Conservation (phyloP, 1,284 basidiomycete species). For the Apiotrichum veenhuisii region DNA sequence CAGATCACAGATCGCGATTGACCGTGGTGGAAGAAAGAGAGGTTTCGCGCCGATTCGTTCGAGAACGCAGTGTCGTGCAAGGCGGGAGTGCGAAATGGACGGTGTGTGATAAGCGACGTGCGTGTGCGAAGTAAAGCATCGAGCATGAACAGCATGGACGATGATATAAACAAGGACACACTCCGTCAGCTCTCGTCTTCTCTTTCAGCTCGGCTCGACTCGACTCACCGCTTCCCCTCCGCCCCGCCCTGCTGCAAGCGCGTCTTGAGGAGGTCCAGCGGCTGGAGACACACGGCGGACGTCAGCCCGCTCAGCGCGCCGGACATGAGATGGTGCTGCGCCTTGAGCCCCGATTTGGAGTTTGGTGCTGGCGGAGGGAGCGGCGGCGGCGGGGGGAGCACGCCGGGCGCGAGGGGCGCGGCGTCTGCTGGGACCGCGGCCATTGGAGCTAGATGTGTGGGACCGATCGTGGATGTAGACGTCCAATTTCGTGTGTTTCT, state of each 20-base stretch:
- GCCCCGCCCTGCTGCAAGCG: slow-evolving; percentile 65
- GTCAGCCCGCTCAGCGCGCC: slow-evolving; percentile 48
- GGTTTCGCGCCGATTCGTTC: too few relatives aligned
- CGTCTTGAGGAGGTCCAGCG: slow-evolving; percentile 79
- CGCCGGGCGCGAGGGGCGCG: not conserved
- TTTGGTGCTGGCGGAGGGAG: not conserved
- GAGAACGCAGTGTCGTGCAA: too few relatives aligned
- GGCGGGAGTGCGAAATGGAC: too few relatives aligned
- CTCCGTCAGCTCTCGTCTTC: too few relatives aligned
- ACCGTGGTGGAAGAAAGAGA: too few relatives aligned
- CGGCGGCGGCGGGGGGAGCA: slow-evolving; percentile 8
- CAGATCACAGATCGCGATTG: too few relatives aligned
- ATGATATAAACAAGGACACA: too few relatives aligned
- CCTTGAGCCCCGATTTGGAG: slow-evolving; percentile 20
- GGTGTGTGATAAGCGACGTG: too few relatives aligned
- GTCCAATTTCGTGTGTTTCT: not conserved
- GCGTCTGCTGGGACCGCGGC: not conserved
- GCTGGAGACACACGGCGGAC: slow-evolving; percentile 46
- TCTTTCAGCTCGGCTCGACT: too few relatives aligned
- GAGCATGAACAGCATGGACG: too few relatives aligned
- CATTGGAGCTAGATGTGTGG: not conserved
- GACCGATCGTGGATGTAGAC: not conserved
- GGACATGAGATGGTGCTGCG: slow-evolving; percentile 46
- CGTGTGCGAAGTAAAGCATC: too few relatives aligned
- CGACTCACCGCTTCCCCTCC: slow-evolving; percentile 26